Evolutionary conservation across 495 filamentous ascomycete genomes (phyloP).

Genomic region (Neurospora sp.): DNA sequence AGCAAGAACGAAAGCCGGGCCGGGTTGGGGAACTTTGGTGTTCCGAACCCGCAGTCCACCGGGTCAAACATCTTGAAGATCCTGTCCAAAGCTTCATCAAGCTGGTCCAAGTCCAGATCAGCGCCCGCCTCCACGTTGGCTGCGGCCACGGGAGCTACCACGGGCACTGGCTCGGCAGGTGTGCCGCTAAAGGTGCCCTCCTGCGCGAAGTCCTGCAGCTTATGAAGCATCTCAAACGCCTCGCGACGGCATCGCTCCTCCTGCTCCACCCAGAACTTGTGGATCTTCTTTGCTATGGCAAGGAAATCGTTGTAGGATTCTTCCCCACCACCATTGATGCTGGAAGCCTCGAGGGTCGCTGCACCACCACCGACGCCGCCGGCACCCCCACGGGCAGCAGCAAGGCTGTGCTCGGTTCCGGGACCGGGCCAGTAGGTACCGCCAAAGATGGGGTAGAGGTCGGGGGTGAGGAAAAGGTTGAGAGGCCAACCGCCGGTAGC

Average conservation of each 20-base stretch:
- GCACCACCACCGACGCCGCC: constrained; percentile 6
- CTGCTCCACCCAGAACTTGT: constrained; percentile 75
- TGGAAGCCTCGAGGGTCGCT: constrained; percentile 15
- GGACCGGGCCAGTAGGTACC: constrained; percentile 92
- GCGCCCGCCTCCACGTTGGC: constrained; percentile 12
- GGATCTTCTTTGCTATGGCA: constrained; percentile 72
- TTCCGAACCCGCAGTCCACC: constrained; percentile 68
- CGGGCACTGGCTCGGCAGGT: not conserved
- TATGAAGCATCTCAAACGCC: constrained; percentile 69
- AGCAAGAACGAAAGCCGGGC: constrained; percentile 77
- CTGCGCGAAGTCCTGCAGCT: constrained; percentile 75
- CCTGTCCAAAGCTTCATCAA: constrained; percentile 81
- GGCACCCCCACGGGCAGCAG: constrained; percentile 11
- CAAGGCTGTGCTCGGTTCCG: constrained; percentile 46
- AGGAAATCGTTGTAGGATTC: constrained; percentile 61
- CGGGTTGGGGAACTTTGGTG: constrained; percentile 87
- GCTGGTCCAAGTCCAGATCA: constrained; percentile 75
- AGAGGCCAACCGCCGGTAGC: constrained; percentile 93
- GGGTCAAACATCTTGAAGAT: constrained; percentile 72
- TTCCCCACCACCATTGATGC: constrained; percentile 18
- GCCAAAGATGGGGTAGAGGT: constrained; percentile 88
- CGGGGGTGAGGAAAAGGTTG: constrained; percentile 91
- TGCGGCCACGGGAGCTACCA: not conserved
- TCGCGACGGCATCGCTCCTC: constrained; percentile 69
- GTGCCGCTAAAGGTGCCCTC: constrained; percentile 61